Evolutionary conservation across 768 basidiomycete species (phyloP), one percentile per base, ranked within the genome.

Genomic region (Mycena rosella): DNA sequence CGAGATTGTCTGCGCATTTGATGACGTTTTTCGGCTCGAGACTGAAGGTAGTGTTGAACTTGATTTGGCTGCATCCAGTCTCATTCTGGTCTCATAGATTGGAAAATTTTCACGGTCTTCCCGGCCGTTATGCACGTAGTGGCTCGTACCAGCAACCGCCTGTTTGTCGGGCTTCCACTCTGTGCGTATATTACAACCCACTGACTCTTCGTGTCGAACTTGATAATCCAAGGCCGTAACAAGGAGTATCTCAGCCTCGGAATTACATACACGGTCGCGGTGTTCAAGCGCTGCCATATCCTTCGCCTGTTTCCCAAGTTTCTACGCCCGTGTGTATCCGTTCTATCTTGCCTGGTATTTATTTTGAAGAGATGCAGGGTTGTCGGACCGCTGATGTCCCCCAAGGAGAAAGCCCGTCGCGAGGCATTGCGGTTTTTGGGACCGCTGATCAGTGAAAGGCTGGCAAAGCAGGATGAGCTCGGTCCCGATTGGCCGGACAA

Each of bases 361-460:
- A 13, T 5, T 24, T 11, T 47, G 45, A 26, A 24, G 13, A 26
- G 2, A 14, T 14, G 7, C 26, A 38, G 55, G 5, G 9, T 55
- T 5, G 7, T 63, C 15, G 34, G 45, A 3, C 26, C 45, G 20
- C 20, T 27, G 0, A 13, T 38, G 24, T 47, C 36, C 15, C 29
- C 52, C 0, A 44, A 53, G 29, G 11, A 42, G 45, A 29, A 65
- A 34, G 27, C 44, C 32, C 14, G 34, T 0, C 52, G 44, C 0
- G 24, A 27, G 6, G 42, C 9, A 4, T 51, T 63, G 38, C 65
- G 67, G 26, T 62, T 69, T 36, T 60, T 81, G 38, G 69, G 67
- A 26, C 78, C 80, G 0, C 51, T 77, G 15, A 76, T 84, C 22
- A 73, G 78, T 22, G 74, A 80, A 18, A 73, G 82, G 10, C 68